Conservation (phyloP, 148 eudicot genomes). For the Rheum nobile region DNA sequence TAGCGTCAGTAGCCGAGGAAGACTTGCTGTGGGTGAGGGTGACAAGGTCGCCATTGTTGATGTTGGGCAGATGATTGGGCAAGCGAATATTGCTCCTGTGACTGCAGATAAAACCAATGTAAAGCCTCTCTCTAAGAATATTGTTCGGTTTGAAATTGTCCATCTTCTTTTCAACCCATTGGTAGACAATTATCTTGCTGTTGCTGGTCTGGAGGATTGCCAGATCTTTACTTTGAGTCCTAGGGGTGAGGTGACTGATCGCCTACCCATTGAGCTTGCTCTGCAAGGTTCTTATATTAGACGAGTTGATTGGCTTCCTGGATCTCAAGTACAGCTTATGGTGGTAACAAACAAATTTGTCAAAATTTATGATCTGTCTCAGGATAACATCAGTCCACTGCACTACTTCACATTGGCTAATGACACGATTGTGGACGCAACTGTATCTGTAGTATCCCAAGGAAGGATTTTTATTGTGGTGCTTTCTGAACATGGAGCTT, state of each 20-base stretch:
- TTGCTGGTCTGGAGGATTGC: slow-evolving; percentile 97
- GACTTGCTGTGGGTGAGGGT: slow-evolving; percentile 99
- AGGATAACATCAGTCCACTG: slow-evolving; percentile 91
- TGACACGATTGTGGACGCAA: slow-evolving; percentile 74
- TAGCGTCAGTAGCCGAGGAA: slow-evolving; percentile 84
- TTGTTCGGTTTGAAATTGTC: slow-evolving; percentile 96
- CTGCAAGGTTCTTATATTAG: slow-evolving; percentile 98
- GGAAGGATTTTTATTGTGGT: slow-evolving; percentile 66
- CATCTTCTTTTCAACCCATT: slow-evolving; percentile 80
- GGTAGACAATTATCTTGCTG: slow-evolving; percentile 94
- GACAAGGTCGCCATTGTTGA: slow-evolving; percentile 98
- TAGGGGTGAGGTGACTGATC: slow-evolving; percentile 97
- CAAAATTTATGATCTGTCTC: slow-evolving; percentile 93
- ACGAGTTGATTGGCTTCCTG: slow-evolving; percentile 93
- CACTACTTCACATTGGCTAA: slow-evolving; percentile 83
- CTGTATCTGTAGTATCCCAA: slow-evolving; percentile 61
- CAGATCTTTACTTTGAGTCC: slow-evolving; percentile 93
- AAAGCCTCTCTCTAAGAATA: slow-evolving; percentile 87
- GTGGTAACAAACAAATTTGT: slow-evolving; percentile 92
- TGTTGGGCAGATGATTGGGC: slow-evolving; percentile 98
- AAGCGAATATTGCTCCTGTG: slow-evolving; percentile 88
- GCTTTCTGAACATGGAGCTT: slow-evolving; percentile 73
- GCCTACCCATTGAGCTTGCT: slow-evolving; percentile 94
- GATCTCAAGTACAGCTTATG: slow-evolving; percentile 97
- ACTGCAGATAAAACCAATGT: slow-evolving; percentile 98